Evolutionary conservation across 495 filamentous ascomycete genomes (phyloP).

Genomic region (Penicillium parvum): DNA sequence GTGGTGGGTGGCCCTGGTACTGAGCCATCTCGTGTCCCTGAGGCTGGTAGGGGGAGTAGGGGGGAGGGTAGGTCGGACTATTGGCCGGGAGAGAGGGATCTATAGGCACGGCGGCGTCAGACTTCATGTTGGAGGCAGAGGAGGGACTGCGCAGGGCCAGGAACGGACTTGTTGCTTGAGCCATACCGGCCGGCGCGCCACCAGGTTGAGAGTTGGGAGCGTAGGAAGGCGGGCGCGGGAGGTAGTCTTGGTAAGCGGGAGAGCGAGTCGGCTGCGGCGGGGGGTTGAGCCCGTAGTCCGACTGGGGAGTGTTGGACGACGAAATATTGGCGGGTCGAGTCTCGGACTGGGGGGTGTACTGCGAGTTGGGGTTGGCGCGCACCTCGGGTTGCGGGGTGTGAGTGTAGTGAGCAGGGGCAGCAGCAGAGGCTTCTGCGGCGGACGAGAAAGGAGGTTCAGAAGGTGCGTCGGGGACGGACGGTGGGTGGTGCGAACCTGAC

Average conservation of each 20-base stretch:
- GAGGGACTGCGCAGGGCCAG: neutral
- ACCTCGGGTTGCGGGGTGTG: constrained; percentile 46
- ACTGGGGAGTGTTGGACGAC: constrained; percentile 76
- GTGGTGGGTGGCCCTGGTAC: constrained; percentile 52
- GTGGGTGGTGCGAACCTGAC: constrained; percentile 92
- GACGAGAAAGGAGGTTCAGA: constrained; percentile 79
- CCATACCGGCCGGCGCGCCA: constrained; percentile 79
- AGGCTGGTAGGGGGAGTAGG: constrained; percentile 82
- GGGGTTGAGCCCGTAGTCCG: constrained; percentile 81
- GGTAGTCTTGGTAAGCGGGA: constrained; percentile 73
- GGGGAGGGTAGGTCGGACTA: constrained; percentile 83
- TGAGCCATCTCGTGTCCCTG: constrained; percentile 77
- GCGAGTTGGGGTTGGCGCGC: constrained; percentile 35
- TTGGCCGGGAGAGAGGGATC: constrained; percentile 94
- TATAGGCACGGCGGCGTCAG: constrained; percentile 97
- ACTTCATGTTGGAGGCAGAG: constrained; percentile 58
- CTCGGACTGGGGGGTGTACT: constrained; percentile 68
- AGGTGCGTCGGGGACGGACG: constrained; percentile 58
- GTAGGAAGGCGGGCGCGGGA: constrained; percentile 61
- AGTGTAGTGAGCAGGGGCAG: constrained; percentile 44
- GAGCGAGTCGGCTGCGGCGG: constrained; percentile 69
- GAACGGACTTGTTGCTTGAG: constrained; percentile 97
- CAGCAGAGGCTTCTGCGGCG: constrained; percentile 86
- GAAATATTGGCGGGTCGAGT: constrained; percentile 61
- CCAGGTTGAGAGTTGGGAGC: constrained; percentile 67